A percentile compares a stretch with the other conserved stretches of the same genome.
phyloP scores from a whole-genome alignment of 2,329 filamentous ascomycete species.

The Metarhizium rileyi region DNA sequence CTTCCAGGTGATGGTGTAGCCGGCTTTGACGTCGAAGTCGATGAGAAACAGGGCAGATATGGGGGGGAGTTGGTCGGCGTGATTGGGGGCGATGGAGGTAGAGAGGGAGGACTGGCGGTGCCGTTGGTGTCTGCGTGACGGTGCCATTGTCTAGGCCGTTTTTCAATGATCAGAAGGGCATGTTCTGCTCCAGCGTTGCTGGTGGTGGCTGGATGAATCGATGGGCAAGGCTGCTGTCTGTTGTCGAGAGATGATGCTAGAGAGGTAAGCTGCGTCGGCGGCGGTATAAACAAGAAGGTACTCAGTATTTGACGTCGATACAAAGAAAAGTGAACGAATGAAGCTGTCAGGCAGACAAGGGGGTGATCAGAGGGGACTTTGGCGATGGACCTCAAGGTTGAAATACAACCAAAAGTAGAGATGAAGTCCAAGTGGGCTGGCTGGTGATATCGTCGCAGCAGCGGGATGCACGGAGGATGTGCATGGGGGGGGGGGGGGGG shows the following conservation, averaged over 20 bases:
- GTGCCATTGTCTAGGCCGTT: conserved; percentile 23
- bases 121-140: conserved; percentile 27
- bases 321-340: no score
- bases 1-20: conserved; percentile 88
- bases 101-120: conserved; percentile 30
- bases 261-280: background rate
- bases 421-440: background rate
- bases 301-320: background rate
- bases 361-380: background rate
- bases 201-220: background rate
- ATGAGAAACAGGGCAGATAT: conserved; percentile 78
- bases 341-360: background rate
- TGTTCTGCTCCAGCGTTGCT: background rate
- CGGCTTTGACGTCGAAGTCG: conserved; percentile 84
- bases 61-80: conserved; percentile 22
- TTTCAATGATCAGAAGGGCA: conserved; percentile 12
- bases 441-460: background rate
- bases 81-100: conserved; percentile 17
- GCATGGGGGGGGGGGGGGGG: background rate
- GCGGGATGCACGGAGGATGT: background rate
- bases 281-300: background rate
- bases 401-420: background rate
- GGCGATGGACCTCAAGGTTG: background rate
- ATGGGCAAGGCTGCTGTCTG: background rate
- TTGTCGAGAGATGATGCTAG: background rate